Conservation (phyloP, 2,329 filamentous ascomycete species). For the Colletotrichum somersetense region DNA sequence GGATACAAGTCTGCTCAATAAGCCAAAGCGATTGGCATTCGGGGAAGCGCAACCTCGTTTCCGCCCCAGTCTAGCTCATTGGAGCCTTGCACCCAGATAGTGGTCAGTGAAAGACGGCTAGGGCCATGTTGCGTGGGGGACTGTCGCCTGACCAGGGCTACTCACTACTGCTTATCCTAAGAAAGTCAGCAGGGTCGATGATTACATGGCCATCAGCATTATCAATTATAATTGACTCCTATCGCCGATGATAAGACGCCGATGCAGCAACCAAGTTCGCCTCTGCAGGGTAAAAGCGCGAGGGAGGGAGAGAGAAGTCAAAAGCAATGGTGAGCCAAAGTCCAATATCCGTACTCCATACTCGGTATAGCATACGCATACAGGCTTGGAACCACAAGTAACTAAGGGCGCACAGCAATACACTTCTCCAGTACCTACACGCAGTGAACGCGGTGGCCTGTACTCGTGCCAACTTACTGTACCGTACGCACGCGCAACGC, state of each 20-base stretch:
- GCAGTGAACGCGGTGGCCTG: too few species aligned
- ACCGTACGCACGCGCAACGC: neutral
- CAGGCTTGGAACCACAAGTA: neutral
- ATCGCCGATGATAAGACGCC: conserved; percentile 17
- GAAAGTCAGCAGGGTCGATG: neutral
- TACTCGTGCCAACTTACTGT: neutral
- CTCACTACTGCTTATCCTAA: conserved; percentile 24
- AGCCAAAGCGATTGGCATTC: neutral
- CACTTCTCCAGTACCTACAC: too few species aligned
- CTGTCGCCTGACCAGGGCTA: neutral
- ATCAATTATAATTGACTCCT: neutral
- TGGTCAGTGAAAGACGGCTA: neutral
- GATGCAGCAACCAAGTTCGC: conserved; percentile 7
- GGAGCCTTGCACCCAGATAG: neutral
- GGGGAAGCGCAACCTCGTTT: conserved; percentile 9
- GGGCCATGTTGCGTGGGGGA: conserved; percentile 7
- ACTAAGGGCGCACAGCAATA: neutral
- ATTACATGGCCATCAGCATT: neutral
- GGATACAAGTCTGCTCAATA: neutral
- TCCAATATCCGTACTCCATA: neutral
- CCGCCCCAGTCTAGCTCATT: neutral
- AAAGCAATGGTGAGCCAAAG: neutral
- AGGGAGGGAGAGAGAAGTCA: neutral
- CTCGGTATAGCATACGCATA: neutral
- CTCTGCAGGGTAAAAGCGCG: neutral